A percentile compares a stretch with the other conserved stretches of the same genome.
phyloP scores from a whole-genome alignment of 345 rosid species.

The Pugionium dolabratum region DNA sequence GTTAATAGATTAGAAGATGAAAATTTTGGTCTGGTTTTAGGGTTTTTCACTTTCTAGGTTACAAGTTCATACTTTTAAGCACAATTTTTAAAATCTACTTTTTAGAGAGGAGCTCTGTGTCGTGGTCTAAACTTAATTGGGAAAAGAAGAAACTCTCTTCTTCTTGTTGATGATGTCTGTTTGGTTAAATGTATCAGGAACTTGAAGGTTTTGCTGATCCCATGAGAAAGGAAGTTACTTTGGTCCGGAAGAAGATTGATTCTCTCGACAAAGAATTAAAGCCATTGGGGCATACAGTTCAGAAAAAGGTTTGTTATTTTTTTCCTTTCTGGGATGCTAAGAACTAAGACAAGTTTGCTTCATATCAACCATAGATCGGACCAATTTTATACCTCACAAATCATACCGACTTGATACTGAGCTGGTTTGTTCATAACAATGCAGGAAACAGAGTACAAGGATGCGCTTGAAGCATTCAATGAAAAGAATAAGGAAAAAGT shows the following conservation, averaged over 20 bases:
- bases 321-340: slow-evolving; percentile 4
- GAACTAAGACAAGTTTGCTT: neutral
- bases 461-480: slow-evolving; percentile 74
- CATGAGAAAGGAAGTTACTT: slow-evolving; percentile 84
- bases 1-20: slow-evolving; percentile 14
- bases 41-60: slow-evolving; percentile 4
- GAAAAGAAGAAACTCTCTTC: neutral
- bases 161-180: neutral
- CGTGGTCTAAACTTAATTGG: neutral
- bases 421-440: slow-evolving; percentile 4
- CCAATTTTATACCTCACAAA: too few relatives aligned
- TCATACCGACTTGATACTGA: neutral
- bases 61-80: too few relatives aligned
- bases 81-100: too few relatives aligned
- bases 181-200: slow-evolving; percentile 51
- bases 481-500: slow-evolving; percentile 88
- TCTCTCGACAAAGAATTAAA: slow-evolving; percentile 83
- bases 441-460: slow-evolving; percentile 88
- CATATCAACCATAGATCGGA: neutral
- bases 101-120: neutral
- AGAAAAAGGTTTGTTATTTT: slow-evolving; percentile 66
- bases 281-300: slow-evolving; percentile 77
- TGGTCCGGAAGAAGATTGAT: slow-evolving; percentile 87
- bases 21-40: slow-evolving; percentile 12
- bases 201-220: slow-evolving; percentile 91